Evolutionary conservation across 2,329 filamentous ascomycete species (phyloP).

Genomic region (Alternaria longipes): DNA sequence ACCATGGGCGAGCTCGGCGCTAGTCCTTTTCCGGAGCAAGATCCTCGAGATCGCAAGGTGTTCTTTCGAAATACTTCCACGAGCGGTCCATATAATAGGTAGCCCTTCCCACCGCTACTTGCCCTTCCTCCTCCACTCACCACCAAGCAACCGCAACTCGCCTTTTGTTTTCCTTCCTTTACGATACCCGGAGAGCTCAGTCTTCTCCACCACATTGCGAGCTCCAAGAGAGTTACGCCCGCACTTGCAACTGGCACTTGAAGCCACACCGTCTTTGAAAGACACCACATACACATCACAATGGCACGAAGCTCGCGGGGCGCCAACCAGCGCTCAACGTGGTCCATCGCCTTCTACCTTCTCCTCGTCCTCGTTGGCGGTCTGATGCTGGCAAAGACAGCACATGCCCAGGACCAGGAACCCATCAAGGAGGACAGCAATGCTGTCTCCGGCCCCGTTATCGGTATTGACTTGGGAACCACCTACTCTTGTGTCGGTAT

Average conservation of each 20-base stretch:
- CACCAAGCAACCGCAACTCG: slow-evolving; percentile 29
- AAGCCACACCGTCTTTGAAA: slow-evolving; percentile 22
- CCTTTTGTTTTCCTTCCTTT: slow-evolving; percentile 32
- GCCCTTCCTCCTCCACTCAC: slow-evolving; percentile 31
- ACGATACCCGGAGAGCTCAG: slow-evolving; percentile 42
- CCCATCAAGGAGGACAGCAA: slow-evolving; percentile 67
- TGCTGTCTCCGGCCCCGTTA: slow-evolving; percentile 57
- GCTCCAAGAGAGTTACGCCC: slow-evolving; percentile 38
- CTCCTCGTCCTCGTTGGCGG: slow-evolving; percentile 86
- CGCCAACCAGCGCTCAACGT: slow-evolving; percentile 79
- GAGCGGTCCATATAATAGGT: slow-evolving; percentile 42
- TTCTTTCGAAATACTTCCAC: slow-evolving; percentile 42
- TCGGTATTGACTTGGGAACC: slow-evolving; percentile 92
- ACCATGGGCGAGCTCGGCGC: slow-evolving; percentile 34
- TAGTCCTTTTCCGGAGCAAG: slow-evolving; percentile 27
- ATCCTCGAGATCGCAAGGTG: slow-evolving; percentile 42
- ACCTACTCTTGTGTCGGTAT: slow-evolving; percentile 95
- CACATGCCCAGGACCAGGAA: slow-evolving; percentile 76
- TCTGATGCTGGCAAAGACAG: slow-evolving; percentile 81
- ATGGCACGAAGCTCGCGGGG: slow-evolving; percentile 70
- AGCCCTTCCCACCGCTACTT: slow-evolving; percentile 30
- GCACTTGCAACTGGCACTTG: slow-evolving; percentile 28
- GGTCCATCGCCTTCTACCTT: slow-evolving; percentile 90
- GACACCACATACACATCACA: slow-evolving; percentile 42
- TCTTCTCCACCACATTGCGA: slow-evolving; percentile 35